Evolutionary conservation across 768 basidiomycete species (phyloP).

Genomic region (Porpolomopsis calyptriformis): DNA sequence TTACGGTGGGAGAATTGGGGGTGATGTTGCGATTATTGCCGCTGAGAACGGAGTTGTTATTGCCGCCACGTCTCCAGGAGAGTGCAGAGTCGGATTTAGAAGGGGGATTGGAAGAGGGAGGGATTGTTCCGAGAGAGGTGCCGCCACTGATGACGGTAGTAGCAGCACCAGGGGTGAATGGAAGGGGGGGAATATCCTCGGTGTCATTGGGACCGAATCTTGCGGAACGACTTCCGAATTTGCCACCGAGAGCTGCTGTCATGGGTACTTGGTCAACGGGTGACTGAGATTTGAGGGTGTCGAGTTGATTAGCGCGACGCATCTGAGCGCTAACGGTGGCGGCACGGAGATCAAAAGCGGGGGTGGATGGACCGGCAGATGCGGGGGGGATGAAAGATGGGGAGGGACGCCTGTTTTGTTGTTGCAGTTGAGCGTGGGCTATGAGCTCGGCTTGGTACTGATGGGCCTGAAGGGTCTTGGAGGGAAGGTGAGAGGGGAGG

Average conservation of each 20-base stretch:
- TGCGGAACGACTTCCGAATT: conserved; percentile 56
- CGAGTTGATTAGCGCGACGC: conserved; percentile 61
- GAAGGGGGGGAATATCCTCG: conserved; percentile 26
- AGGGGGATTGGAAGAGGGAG: conserved; percentile 32
- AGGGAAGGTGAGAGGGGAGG: conserved; percentile 10
- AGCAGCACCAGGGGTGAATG: conserved; percentile 47
- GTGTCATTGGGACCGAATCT: neutral
- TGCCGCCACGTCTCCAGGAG: conserved; percentile 74
- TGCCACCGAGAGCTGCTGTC: conserved; percentile 71
- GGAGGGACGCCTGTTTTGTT: conserved; percentile 38
- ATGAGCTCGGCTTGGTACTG: conserved; percentile 67
- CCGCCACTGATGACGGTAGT: conserved; percentile 67
- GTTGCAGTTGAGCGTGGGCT: conserved; percentile 40
- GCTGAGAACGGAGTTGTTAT: conserved; percentile 36
- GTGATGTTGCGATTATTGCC: conserved; percentile 9
- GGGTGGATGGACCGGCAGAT: conserved; percentile 60
- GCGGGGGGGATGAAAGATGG: conserved; percentile 46
- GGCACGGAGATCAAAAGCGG: conserved; percentile 55
- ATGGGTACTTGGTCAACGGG: conserved; percentile 62
- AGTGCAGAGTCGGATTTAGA: conserved; percentile 74
- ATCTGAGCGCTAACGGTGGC: conserved; percentile 44
- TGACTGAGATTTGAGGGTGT: conserved; percentile 52
- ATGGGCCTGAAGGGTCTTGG: conserved; percentile 58
- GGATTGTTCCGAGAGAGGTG: conserved; percentile 52
- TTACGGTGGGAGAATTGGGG: conserved; percentile 50